Base-by-base conservation (phyloP, 176 grass and related monocot species). In the Phoenix dactylifera region DNA sequence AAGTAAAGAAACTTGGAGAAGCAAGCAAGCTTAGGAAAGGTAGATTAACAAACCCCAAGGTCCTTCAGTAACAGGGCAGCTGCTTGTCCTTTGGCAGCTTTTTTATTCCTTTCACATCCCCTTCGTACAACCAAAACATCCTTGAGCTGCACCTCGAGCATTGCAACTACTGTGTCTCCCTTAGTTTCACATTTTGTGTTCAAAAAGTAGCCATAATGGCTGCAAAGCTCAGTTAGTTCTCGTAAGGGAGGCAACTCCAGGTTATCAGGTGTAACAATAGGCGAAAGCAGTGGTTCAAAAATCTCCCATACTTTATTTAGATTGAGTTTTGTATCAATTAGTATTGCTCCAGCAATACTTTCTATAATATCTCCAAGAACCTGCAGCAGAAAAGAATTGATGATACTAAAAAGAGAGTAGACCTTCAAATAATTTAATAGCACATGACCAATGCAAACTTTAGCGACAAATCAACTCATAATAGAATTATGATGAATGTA, bases 291-390 rank as follows among this genome's bases (percentile, higher is more conserved):
- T 50, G 72, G 68, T 58, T 91, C 39, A 67, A 97, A 79, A 72
- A 75, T 65, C 55, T 81, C 52, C 92, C 92, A 97, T 50, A 80
- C 76, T 71, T 58, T 62, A 60, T 68, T 75, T 60, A 97, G 72
- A 71, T 88, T 77, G 72, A 97, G 79, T 82, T 85, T 83, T 58
- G 66, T 80, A 63, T 97, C 92, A 57, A 97, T 85, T 66, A 97
- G 61, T 59, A 88, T 67, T 53, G 92, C 92, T 57, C 84, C 92
- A 4, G 74, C 78, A 60, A 91, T 83, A 82, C 92, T 97, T 84
- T 97, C 92, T 70, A 97, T 70, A 55, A 97, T 88, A 66, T 97
- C 92, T 72, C 87, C 84, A 58, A 97, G 84, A 77, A 80, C 92
- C 92, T 97, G 62, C 39, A 58, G 25, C 20, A 70, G 18, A 65